A percentile compares a stretch with the other conserved stretches of the same genome.
phyloP scores from a whole-genome alignment of 495 filamentous ascomycete species.

The Aspergillus olivimuriae region DNA sequence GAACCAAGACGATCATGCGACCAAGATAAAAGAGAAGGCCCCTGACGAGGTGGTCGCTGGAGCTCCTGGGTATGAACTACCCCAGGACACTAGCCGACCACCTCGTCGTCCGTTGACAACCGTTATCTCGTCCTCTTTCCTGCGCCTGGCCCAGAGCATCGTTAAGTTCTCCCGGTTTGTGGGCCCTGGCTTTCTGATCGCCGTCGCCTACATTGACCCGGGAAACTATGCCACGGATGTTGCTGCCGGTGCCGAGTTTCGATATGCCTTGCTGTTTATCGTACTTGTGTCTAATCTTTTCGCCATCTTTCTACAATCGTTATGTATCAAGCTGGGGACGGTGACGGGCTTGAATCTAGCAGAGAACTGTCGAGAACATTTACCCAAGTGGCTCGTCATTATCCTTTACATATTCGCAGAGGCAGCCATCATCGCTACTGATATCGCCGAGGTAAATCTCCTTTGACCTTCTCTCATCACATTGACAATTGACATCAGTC shows the following conservation, averaged over 20 bases:
- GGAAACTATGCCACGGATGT: slow-evolving; percentile 86
- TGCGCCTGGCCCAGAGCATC: slow-evolving; percentile 28
- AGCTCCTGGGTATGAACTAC: slow-evolving; percentile 26
- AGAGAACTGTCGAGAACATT: slow-evolving; percentile 67
- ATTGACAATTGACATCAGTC: neutral
- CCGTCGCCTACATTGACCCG: slow-evolving; percentile 75
- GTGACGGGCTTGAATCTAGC: slow-evolving; percentile 79
- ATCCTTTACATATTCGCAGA: slow-evolving; percentile 70
- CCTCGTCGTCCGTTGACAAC: slow-evolving; percentile 31
- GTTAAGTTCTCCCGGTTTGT: slow-evolving; percentile 69
- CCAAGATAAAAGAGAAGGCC: slow-evolving; percentile 20
- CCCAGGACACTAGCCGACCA: slow-evolving; percentile 31
- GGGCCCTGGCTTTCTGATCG: slow-evolving; percentile 80
- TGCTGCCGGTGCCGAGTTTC: slow-evolving; percentile 59
- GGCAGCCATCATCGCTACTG: slow-evolving; percentile 77
- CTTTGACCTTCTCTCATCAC: neutral
- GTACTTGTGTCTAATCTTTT: slow-evolving; percentile 79
- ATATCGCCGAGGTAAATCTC: slow-evolving; percentile 69
- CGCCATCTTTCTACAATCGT: slow-evolving; percentile 74
- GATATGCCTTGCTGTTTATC: slow-evolving; percentile 69
- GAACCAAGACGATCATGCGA: slow-evolving; percentile 19
- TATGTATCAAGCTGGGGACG: slow-evolving; percentile 80
- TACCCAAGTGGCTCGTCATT: slow-evolving; percentile 71
- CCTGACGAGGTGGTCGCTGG: slow-evolving; percentile 31
- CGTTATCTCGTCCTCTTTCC: slow-evolving; percentile 12